Base-by-base conservation (phyloP, 441 rosid species). In the Adansonia madagascariensis region DNA sequence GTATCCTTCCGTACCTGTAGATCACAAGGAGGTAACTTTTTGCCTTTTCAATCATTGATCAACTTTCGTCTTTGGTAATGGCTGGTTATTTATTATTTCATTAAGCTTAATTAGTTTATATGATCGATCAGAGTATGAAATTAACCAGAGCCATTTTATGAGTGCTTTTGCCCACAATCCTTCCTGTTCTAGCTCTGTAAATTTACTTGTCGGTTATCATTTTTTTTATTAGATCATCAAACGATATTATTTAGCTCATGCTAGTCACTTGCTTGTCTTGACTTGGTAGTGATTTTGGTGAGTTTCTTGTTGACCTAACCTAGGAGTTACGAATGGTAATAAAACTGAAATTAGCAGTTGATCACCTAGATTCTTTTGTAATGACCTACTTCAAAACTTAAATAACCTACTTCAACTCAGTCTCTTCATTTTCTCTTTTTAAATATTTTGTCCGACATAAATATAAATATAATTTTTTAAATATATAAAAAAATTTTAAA, bases 1-100 rank as follows among this genome's bases (percentile, higher is more conserved):
- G 81, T 94, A 92, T 82, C 99, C 99, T 83, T 94, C 99, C 0
- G 99, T 95, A 31, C 99, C 99, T 0, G 87, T 93, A 11, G 98
- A 95, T 82, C 98, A 91, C 86, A 95, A 95, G 77, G 98, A 95
- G 97, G 99, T 95, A 86, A 83, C 9, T 18, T 69, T 62, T 2
- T 1, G 8, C 31, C 31, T 57, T 57, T 57, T 18, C 18, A 17
- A 8, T 61, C 6, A 56, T 66, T 46, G 2, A 17, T 60, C 8
- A 12, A 31, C 10, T 64, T 10, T 75, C 14, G 24, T 62, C 11
- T 62, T 10, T 49, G 43, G 59, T 8, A 8, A 39, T 39, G 43
- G 8, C 18, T 52, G 5, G 24, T 11, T 69, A 15, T 22, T 14
- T 60, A 4, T 18, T 52, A 3, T 46, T 57, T 49, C 1, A 52